Conservation (phyloP, 257 asterid species). For the Petunia secreta region DNA sequence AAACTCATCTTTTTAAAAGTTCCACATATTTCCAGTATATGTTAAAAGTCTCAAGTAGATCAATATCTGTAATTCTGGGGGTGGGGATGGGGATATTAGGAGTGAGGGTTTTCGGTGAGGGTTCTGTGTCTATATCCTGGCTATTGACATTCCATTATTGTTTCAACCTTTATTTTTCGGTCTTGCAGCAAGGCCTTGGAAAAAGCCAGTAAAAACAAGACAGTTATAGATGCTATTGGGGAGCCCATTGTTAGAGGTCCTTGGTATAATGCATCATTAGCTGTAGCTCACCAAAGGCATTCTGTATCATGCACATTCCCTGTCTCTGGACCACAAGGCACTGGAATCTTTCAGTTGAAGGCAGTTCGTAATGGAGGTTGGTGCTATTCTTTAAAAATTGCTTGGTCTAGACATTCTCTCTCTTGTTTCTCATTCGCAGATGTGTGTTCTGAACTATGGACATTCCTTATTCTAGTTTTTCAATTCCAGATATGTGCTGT, state of each 20-base stretch:
- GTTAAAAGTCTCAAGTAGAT: neutral
- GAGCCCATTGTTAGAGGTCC: slow-evolving; percentile 96
- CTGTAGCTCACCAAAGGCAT: slow-evolving; percentile 83
- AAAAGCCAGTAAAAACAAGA: slow-evolving; percentile 73
- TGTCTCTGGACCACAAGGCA: slow-evolving; percentile 92
- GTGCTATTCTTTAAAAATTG: slow-evolving; percentile 9
- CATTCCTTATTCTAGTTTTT: no score
- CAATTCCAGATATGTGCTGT: neutral
- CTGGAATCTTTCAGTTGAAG: slow-evolving; percentile 87
- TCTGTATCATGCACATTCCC: slow-evolving; percentile 96
- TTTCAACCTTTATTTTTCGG: neutral
- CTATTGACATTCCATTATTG: neutral
- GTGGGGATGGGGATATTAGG: neutral
- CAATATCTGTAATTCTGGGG: neutral
- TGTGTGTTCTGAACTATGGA: neutral
- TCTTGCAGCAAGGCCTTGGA: slow-evolving; percentile 93
- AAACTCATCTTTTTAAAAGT: neutral
- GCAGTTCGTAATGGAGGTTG: slow-evolving; percentile 90
- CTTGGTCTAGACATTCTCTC: neutral
- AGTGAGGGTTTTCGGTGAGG: neutral
- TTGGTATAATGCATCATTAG: slow-evolving; percentile 97
- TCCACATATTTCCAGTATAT: neutral
- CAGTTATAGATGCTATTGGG: slow-evolving; percentile 74
- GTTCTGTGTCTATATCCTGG: neutral
- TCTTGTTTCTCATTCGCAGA: neutral